Conservation (phyloP, 768 basidiomycete species). For the Psilocybe azurescens region DNA sequence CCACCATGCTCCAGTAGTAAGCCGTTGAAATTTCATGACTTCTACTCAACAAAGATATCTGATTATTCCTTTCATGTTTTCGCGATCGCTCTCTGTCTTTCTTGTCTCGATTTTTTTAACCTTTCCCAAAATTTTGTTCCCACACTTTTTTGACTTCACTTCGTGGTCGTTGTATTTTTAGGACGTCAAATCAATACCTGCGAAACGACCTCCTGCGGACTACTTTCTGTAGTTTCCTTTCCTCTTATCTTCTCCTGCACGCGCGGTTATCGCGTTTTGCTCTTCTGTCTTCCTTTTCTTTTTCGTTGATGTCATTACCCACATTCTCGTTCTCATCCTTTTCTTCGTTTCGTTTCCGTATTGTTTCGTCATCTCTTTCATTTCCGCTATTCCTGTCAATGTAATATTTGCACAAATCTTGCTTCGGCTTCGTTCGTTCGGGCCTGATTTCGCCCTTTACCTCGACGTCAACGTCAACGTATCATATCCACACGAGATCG, state of each 20-base stretch:
- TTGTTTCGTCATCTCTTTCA: neutral
- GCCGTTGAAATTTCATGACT: conserved; percentile 28
- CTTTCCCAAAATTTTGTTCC: neutral
- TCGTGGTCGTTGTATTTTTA: conserved; percentile 30
- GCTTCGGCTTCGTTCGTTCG: neutral
- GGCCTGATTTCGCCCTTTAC: neutral
- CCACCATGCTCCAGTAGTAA: conserved; percentile 83
- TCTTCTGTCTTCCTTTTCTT: neutral
- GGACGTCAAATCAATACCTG: conserved; percentile 84
- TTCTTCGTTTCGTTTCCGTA: neutral
- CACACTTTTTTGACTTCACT: conserved; percentile 2
- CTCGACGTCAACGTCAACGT: neutral
- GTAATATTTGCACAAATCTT: neutral
- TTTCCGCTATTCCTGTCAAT: neutral
- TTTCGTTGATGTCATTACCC: neutral
- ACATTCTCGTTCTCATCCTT: neutral
- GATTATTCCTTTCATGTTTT: no score
- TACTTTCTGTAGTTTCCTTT: conserved; percentile 68
- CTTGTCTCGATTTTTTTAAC: conserved; percentile 4
- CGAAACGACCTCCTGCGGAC: conserved; percentile 86
- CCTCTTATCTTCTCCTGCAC: neutral
- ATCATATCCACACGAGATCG: neutral
- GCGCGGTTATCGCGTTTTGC: neutral
- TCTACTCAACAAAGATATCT: no score
- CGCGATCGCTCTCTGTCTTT: neutral